Evolutionary conservation across 768 basidiomycete species (phyloP), one percentile per base, ranked within the genome.

Genomic region (Coprinopsis marcescibilis): DNA sequence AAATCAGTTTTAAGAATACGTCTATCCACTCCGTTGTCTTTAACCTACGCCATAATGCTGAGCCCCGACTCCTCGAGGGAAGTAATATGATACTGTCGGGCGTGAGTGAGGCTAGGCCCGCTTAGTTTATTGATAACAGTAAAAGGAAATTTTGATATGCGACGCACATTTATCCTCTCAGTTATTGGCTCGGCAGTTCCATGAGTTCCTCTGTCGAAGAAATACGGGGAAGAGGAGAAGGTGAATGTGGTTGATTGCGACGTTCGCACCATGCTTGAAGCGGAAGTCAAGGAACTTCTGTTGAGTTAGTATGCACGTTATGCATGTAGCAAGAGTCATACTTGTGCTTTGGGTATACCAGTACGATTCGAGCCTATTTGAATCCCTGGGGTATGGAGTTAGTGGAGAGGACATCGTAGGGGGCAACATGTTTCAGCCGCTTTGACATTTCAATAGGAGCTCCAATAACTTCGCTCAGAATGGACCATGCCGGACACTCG

Each of bases 51-150:
- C 95, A 70, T 97, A 99, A 62, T 99, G 96, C 62, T 92, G 89
- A 52, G 88, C 84, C 2, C 96, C 96, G 2, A 97, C 88, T 40
- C 85, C 89, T 66, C 87, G 86, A 0, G 96, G 92, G 56, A 87
- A 93, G 67, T 94, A 99, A 65, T 98, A 99, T 2, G 94, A 93
- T 7, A 99, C 96, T 54, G 89, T 82, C 0, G 91, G 89, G 17
- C 85, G 76, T 36, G 87, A 90, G 67, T 95, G 89, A 2, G 85
- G 73, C 65, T 64, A 34, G 52, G 43, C 13, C 44, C 32, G 30
- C 15, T 23, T 36, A n/a, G 37, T 33, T 35, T 27, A 26, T 11
- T 12, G 12, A 36, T 26, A 17, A n/a, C 27, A 32, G 14, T 13
- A 12, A 11, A 32, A 41, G 38, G 39, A 27, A 36, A 39, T 24